A percentile compares a stretch with the other conserved stretches of the same genome.
Conservation (phyloP, 116 monocot genomes). For the Thalassia testudinum region DNA sequence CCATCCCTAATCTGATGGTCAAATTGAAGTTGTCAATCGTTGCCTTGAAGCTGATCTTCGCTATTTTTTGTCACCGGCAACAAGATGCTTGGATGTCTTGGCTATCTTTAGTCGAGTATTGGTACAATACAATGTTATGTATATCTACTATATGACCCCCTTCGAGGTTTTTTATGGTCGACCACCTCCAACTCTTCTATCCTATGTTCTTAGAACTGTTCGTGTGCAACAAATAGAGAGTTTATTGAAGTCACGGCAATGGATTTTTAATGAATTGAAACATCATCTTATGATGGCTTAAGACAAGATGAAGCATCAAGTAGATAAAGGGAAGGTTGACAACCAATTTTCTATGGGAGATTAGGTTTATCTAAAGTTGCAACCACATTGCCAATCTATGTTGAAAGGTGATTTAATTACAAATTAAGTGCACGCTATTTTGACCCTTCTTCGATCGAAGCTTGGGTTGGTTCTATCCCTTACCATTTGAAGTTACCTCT, state of each 20-base stretch:
- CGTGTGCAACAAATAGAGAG: not conserved
- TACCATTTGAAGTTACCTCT: too few relatives aligned
- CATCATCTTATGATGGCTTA: not conserved
- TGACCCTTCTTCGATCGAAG: too few relatives aligned
- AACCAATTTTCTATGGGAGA: too few relatives aligned
- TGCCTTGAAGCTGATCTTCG: slow-evolving; percentile 1
- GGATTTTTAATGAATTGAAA: not conserved
- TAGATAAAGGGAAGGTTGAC: not conserved
- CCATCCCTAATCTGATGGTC: slow-evolving; percentile 1
- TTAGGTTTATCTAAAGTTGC: not conserved
- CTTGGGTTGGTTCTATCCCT: too few relatives aligned
- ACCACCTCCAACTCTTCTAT: not conserved
- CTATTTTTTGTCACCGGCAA: not conserved
- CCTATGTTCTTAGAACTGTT: not conserved
- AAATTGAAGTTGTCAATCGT: not conserved
- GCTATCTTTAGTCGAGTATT: not conserved
- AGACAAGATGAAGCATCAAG: not conserved
- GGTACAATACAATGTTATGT: not conserved
- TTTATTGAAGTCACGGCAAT: not conserved
- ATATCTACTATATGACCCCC: not conserved
- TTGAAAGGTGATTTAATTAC: too few relatives aligned
- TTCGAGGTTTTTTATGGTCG: not conserved
- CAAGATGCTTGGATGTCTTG: not conserved
- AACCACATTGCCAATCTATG: not conserved
- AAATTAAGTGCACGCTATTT: too few relatives aligned